Evolutionary conservation across 305 asterid genomes (phyloP), one percentile per base, ranked within the genome.

Genomic region (Andrographis paniculata): DNA sequence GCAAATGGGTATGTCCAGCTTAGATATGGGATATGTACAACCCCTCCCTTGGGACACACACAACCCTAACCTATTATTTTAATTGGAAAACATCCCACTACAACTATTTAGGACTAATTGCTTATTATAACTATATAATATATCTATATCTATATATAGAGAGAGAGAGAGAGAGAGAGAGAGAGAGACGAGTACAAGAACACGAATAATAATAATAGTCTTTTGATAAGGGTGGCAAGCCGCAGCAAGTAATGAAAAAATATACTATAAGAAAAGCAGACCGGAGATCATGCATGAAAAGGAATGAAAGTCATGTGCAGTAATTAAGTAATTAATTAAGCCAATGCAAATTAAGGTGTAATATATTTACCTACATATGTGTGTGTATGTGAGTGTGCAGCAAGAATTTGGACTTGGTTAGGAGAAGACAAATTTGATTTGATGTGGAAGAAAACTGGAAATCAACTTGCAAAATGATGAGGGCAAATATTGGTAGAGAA

Each of bases 381-480:
- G 38, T 13, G 38, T 33, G 38, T 33, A 13, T 33, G 13, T 33
- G 38, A 2, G 38, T 33, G 13, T 6, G 14, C 2, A 33, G 14
- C 8, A 33, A 24, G n/a, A n/a, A n/a, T n/a, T n/a, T n/a, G n/a
- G n/a, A n/a, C n/a, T 27, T 27, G 6, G 33, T 27, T 10, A 27
- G 33, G 39, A 0, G 13, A 33, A 11, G 13, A 2, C 4, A 50
- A 47, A 60, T 37, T 60, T 52, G 49, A 53, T 61, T 37, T 30
- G 41, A 56, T 59, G 53, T 43, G 13, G n/a, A 28, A 42, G 42
- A 19, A 54, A 56, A 38, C 50, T 52, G 42, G 60, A 70, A 70
- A 61, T 53, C 67, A 62, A 71, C 77, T 52, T 46, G 23, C n/a
- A n/a, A 49, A 68, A 61, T 67, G 52, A 57, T 56, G 20, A 55